phyloP scores from a whole-genome alignment of 2,329 filamentous ascomycete species.

The Balansia obtecta region DNA sequence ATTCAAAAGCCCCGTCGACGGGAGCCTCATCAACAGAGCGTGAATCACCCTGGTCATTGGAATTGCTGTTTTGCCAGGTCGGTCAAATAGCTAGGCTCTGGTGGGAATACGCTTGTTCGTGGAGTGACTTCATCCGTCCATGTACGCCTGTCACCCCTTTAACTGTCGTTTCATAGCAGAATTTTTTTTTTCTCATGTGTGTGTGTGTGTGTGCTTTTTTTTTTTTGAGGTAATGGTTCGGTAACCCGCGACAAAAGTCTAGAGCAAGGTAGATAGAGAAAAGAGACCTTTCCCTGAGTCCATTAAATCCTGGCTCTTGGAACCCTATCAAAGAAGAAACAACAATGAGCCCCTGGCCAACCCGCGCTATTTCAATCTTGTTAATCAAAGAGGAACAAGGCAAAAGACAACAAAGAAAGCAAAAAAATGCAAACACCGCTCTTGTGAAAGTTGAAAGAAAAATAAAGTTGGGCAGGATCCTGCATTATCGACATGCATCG shows the following conservation, averaged over 20 bases:
- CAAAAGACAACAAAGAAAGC: neutral
- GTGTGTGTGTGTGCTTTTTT: too few species aligned
- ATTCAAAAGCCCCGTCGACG: constrained; percentile 42
- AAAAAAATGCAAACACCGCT: neutral
- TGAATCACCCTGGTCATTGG: neutral
- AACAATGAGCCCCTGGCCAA: neutral
- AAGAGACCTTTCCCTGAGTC: neutral
- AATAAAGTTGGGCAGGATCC: neutral
- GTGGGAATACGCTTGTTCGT: too few species aligned
- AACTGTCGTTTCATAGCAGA: neutral
- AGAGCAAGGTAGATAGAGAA: neutral
- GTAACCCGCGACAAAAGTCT: neutral
- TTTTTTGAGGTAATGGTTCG: neutral
- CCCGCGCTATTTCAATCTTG: neutral
- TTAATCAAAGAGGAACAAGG: neutral
- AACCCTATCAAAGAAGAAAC: neutral
- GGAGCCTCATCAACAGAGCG: constrained; percentile 32
- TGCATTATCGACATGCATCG: neutral
- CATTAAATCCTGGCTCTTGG: neutral
- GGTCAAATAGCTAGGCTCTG: neutral
- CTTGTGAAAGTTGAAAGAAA: neutral
- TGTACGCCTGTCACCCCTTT: neutral
- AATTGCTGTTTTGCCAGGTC: too few species aligned
- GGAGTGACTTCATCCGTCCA: neutral
- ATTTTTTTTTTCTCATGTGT: neutral